Evolutionary conservation across 2,329 filamentous ascomycete genomes (phyloP).

Genomic region (Stagonosporopsis tanaceti): DNA sequence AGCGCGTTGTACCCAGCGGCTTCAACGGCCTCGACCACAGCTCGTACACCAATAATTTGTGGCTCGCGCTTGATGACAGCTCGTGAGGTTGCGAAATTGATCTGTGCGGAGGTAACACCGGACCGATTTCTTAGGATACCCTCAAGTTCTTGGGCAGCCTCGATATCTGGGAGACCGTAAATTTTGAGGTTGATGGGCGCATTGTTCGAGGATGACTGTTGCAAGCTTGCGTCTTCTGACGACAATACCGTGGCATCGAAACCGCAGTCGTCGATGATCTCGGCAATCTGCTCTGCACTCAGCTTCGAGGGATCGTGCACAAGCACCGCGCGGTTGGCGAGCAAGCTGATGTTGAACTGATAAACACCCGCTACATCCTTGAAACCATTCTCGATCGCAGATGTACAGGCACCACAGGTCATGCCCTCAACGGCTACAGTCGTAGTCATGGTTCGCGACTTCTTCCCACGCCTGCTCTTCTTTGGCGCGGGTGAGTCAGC

Average conservation of each 20-base stretch:
- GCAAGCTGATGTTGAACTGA: constrained; percentile 92
- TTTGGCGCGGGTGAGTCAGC: constrained; percentile 49
- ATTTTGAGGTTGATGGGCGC: constrained; percentile 80
- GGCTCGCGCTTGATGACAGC: constrained; percentile 78
- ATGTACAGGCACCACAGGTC: constrained; percentile 97
- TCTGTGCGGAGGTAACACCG: constrained; percentile 76
- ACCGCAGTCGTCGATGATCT: constrained; percentile 87
- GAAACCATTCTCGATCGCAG: constrained; percentile 86
- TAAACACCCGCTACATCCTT: constrained; percentile 77
- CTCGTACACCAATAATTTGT: constrained; percentile 76
- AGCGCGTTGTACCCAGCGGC: constrained; percentile 86
- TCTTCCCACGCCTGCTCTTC: constrained; percentile 50
- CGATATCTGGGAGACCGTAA: constrained; percentile 78
- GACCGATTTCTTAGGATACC: constrained; percentile 68
- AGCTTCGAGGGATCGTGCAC: constrained; percentile 80
- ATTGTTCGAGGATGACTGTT: constrained; percentile 62
- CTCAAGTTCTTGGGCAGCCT: constrained; percentile 76
- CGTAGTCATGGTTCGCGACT: constrained; percentile 68
- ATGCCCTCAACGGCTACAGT: constrained; percentile 93
- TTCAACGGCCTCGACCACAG: constrained; percentile 83
- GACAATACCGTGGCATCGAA: constrained; percentile 88
- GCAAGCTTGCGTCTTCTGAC: constrained; percentile 67
- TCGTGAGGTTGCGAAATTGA: constrained; percentile 77
- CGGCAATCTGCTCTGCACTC: constrained; percentile 74
- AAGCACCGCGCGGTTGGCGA: constrained; percentile 90